Evolutionary conservation across 1,284 basidiomycete species (phyloP).

Genomic region (Athelia psychrophila): DNA sequence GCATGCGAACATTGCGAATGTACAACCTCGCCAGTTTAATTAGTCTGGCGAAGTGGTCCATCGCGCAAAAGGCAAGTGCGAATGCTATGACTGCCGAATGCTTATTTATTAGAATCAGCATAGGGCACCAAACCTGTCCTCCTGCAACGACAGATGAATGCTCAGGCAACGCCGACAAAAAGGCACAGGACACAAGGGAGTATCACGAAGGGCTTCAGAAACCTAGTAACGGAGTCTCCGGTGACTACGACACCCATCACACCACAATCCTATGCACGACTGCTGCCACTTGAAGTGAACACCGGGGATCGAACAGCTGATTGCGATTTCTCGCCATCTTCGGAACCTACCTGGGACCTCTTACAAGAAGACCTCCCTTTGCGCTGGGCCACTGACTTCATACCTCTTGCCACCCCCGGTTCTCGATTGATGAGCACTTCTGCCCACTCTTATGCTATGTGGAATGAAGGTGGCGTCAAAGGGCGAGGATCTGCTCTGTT

Average conservation of each 20-base stretch:
- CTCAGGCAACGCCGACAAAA: conserved; percentile 48
- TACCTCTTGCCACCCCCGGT: conserved; percentile 62
- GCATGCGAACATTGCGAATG: conserved; percentile 62
- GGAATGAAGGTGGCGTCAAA: conserved; percentile 49
- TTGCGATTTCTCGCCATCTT: conserved; percentile 26
- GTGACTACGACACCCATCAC: conserved; percentile 18
- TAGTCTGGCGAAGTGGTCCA: conserved; percentile 70
- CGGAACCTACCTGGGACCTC: conserved; percentile 66
- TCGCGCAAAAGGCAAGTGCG: conserved; percentile 55
- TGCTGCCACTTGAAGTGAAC: conserved; percentile 16
- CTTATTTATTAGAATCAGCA: conserved; percentile 6
- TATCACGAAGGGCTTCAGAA: conserved; percentile 55
- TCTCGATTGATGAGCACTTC: conserved; percentile 60
- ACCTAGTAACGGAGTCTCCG: conserved; percentile 47
- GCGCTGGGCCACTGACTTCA: conserved; percentile 79
- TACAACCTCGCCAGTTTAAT: conserved; percentile 74
- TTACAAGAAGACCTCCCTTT: conserved; percentile 67
- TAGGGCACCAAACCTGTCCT: conserved; percentile 62
- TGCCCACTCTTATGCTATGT: conserved; percentile 65
- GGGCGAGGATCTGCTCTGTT: conserved; percentile 59
- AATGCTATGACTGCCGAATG: not conserved
- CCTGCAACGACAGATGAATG: conserved; percentile 49
- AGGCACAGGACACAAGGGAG: conserved; percentile 54
- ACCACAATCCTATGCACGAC: conserved; percentile 30
- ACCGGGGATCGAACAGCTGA: conserved; percentile 9